These are phyloP conservation scores for Candida lessepsii DNA, from an alignment of 805 yeast genomes.

Conservation along the genomic window DNA sequence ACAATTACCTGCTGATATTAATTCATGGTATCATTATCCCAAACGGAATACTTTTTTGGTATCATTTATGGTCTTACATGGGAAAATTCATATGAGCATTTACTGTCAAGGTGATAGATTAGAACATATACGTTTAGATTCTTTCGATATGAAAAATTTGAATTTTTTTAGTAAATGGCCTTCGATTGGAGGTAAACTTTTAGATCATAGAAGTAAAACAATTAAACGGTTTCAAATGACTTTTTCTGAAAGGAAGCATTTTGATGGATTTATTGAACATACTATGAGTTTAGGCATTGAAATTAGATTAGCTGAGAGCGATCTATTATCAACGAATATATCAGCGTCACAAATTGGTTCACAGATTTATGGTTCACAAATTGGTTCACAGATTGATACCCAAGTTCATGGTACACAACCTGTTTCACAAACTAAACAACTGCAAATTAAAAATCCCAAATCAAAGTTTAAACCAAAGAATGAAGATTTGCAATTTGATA, in stretches of 20 bases:
- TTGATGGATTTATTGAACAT: conserved; percentile 9
- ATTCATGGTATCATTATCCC: conserved; percentile 32
- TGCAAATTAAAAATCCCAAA: too few species aligned
- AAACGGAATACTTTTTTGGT: conserved; percentile 16
- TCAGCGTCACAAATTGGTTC: conserved; percentile 1
- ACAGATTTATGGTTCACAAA: neutral
- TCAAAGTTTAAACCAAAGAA: too few species aligned
- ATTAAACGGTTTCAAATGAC: conserved; percentile 30
- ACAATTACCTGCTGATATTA: neutral
- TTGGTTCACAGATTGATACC: too few species aligned
- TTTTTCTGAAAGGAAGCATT: conserved; percentile 14
- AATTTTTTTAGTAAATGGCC: conserved; percentile 24
- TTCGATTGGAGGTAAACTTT: conserved; percentile 27
- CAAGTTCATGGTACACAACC: too few species aligned
- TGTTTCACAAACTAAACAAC: too few species aligned
- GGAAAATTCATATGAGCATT: conserved; percentile 11
- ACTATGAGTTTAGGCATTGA: conserved; percentile 1
- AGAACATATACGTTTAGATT: conserved; percentile 12
- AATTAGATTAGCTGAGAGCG: neutral
- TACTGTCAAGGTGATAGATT: conserved; percentile 14
- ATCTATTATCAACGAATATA: neutral
- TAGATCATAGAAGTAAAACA: conserved; percentile 19
- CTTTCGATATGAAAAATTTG: conserved; percentile 13
- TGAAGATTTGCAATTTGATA: too few species aligned
- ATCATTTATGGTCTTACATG: conserved; percentile 11